These are phyloP conservation scores for Discostella stelligeroides DNA, from an alignment of 108 stramenopile genomes.

Conservation along the genomic window DNA sequence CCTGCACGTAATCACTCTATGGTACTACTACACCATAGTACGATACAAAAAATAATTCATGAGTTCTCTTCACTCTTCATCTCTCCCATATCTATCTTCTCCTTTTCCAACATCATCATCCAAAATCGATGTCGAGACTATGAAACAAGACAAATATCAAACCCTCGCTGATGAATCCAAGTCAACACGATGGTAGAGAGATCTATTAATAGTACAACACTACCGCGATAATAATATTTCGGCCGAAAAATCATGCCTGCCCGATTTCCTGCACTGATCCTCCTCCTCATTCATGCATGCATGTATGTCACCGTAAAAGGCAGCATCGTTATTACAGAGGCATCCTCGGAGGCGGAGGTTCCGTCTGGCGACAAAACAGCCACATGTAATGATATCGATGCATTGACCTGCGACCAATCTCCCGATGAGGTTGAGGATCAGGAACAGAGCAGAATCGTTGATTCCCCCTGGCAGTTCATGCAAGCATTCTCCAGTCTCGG, in stretches of 20 bases:
- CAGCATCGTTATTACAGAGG: background rate
- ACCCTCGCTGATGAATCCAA: too few relatives aligned
- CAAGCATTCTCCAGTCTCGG: constrained; percentile 47
- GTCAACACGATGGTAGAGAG: too few relatives aligned
- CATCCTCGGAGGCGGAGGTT: background rate
- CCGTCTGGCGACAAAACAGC: background rate
- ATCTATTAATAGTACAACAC: too few relatives aligned
- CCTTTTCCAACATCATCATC: too few relatives aligned
- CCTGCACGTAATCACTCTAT: too few relatives aligned
- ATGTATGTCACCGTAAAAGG: background rate
- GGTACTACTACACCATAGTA: too few relatives aligned
- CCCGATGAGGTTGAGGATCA: background rate
- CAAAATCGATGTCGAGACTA: too few relatives aligned
- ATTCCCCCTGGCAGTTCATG: constrained; percentile 47
- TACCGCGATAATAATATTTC: too few relatives aligned
- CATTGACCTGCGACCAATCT: constrained; percentile 10
- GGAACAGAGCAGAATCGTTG: constrained; percentile 4
- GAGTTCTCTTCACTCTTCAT: too few relatives aligned
- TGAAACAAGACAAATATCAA: too few relatives aligned
- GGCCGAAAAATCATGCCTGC: background rate
- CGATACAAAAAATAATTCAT: too few relatives aligned
- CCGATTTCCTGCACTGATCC: background rate
- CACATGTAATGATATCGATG: background rate
- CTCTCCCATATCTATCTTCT: too few relatives aligned
- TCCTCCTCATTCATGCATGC: background rate